A percentile compares a stretch with the other conserved stretches of the same genome.
Conservation (phyloP, 1,284 basidiomycete species). For the Ustilago esculenta region DNA sequence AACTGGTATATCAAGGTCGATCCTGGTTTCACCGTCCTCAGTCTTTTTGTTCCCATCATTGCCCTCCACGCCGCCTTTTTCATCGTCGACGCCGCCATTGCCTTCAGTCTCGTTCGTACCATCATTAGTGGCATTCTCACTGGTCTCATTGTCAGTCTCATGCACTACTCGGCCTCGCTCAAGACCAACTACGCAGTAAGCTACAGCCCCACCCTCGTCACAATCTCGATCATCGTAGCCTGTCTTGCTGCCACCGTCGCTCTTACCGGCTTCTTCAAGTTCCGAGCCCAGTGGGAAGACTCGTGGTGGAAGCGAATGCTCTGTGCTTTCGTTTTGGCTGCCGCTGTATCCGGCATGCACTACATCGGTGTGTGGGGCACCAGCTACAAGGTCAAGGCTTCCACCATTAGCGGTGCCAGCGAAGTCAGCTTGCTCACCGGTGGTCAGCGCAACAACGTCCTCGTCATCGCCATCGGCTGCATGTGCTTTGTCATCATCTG, state of each 20-base stretch:
- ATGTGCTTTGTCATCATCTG: conserved; percentile 70
- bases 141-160: conserved; percentile 76
- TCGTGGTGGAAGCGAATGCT: conserved; percentile 70
- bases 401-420: conserved; percentile 21
- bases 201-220: conserved; percentile 68
- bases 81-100: conserved; percentile 69
- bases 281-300: conserved; percentile 70
- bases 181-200: conserved; percentile 61
- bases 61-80: conserved; percentile 70
- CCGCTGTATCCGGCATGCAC: conserved; percentile 71
- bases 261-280: conserved; percentile 70
- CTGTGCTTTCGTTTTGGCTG: conserved; percentile 68
- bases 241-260: conserved; percentile 69
- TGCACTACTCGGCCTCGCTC: conserved; percentile 71
- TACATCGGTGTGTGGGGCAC: conserved; percentile 70
- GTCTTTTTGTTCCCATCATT: conserved; percentile 70
- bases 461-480: conserved; percentile 67
- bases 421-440: conserved; percentile 46
- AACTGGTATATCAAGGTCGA: conserved; percentile 69
- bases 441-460: conserved; percentile 62
- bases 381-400: conserved; percentile 65
- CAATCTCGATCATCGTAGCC: conserved; percentile 69
- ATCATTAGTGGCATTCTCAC: conserved; percentile 76
- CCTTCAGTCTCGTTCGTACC: conserved; percentile 68
- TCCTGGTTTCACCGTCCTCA: conserved; percentile 70